These are phyloP conservation scores for Paragyromitra xinjiangensis DNA, from an alignment of 495 filamentous ascomycete genomes.

Conservation along the genomic window DNA sequence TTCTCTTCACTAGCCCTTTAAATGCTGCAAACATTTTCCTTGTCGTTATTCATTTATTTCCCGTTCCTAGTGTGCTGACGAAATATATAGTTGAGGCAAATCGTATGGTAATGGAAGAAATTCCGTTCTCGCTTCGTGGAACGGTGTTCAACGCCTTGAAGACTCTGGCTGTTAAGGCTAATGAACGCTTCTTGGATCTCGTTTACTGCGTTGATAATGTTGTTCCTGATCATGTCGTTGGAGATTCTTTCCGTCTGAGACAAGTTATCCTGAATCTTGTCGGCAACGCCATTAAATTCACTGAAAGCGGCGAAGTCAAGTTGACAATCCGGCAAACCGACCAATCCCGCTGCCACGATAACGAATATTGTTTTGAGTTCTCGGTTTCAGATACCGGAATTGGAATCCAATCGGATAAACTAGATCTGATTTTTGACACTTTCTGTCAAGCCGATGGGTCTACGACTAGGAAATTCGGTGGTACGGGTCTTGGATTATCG, in stretches of 20 bases:
- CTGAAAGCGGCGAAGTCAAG: conserved; percentile 95
- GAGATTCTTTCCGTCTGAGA: conserved; percentile 94
- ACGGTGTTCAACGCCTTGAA: conserved; percentile 99
- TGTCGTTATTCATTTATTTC: neutral
- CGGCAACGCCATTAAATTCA: conserved; percentile 93
- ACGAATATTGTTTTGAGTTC: conserved; percentile 95
- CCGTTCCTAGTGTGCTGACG: conserved; percentile 12
- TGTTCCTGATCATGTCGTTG: conserved; percentile 94
- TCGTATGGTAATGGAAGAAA: conserved; percentile 99
- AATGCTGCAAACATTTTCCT: neutral
- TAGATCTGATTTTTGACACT: conserved; percentile 98
- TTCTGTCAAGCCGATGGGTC: conserved; percentile 99
- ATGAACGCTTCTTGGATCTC: conserved; percentile 92
- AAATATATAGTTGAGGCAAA: conserved; percentile 78
- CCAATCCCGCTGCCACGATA: conserved; percentile 70
- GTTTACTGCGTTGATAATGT: conserved; percentile 94
- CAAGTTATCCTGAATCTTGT: conserved; percentile 91
- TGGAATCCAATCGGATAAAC: conserved; percentile 93
- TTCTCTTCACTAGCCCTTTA: neutral
- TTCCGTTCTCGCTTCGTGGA: conserved; percentile 92
- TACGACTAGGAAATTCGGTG: conserved; percentile 95
- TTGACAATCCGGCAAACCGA: conserved; percentile 84
- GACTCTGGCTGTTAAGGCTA: conserved; percentile 94
- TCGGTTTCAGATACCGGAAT: conserved; percentile 97
- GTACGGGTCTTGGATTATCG: conserved; percentile 92